Evolutionary conservation across 2,329 filamentous ascomycete species (phyloP).

Genomic region (Pestalotiopsis sp.): DNA sequence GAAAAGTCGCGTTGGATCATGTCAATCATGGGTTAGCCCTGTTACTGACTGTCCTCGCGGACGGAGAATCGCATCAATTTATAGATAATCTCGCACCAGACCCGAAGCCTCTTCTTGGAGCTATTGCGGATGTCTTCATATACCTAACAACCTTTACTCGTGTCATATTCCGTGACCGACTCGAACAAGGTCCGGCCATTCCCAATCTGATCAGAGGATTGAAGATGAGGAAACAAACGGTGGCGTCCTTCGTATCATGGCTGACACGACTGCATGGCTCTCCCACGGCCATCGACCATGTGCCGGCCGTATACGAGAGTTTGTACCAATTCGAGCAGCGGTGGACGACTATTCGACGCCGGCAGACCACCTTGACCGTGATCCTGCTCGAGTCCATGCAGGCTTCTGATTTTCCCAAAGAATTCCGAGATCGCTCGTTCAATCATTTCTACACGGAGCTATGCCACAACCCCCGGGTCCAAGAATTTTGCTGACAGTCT

Average conservation of each 20-base stretch:
- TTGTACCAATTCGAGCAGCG: conserved; percentile 29
- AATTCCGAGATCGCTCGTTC: conserved; percentile 16
- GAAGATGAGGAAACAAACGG: conserved; percentile 21
- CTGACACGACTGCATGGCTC: conserved; percentile 23
- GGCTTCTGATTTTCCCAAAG: conserved; percentile 13
- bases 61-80: conserved; percentile 17
- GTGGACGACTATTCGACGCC: conserved; percentile 19
- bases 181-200: conserved; percentile 23
- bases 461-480: conserved; percentile 20
- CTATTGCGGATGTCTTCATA: conserved; percentile 26
- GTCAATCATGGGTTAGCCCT: conserved; percentile 38
- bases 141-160: conserved; percentile 25
- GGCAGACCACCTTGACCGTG: conserved; percentile 18
- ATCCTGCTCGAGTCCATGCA: conserved; percentile 24
- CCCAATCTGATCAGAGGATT: conserved; percentile 26
- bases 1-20: conserved; percentile 35
- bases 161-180: conserved; percentile 22
- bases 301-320: conserved; percentile 23
- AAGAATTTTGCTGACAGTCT: conserved; percentile 19
- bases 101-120: conserved; percentile 25
- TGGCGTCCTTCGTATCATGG: conserved; percentile 29
- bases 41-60: conserved; percentile 33
- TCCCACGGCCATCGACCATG: conserved; percentile 9
- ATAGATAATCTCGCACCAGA: conserved; percentile 24
- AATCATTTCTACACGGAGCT: conserved; percentile 18